phyloP scores from a whole-genome alignment of 75 land plant species.

The Pinus tabuliformis region DNA sequence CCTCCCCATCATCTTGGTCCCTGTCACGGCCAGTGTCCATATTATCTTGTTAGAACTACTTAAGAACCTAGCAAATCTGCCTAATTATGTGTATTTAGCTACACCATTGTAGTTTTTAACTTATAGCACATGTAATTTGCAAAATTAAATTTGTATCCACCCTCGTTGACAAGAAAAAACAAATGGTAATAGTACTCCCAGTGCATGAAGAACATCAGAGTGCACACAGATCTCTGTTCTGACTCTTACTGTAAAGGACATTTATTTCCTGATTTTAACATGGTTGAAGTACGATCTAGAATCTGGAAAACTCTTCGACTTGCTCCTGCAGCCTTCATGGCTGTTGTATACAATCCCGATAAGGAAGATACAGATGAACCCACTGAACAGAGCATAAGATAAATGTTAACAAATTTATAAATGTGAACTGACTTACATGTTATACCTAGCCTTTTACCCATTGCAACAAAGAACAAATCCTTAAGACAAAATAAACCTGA shows the following conservation, averaged over 20 bases:
- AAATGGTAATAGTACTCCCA: neutral
- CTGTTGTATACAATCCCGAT: constrained; percentile 84
- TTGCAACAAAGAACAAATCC: neutral
- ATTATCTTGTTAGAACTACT: neutral
- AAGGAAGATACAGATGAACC: constrained; percentile 75
- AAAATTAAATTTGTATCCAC: neutral
- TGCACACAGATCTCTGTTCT: neutral
- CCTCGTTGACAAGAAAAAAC: neutral
- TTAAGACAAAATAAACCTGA: neutral
- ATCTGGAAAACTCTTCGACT: constrained; percentile 98
- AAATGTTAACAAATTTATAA: neutral
- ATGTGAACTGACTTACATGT: neutral
- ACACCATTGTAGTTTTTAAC: neutral
- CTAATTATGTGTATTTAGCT: neutral
- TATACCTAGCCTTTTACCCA: neutral
- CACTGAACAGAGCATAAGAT: constrained; percentile 36
- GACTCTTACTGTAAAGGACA: constrained; percentile 70
- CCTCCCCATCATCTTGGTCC: constrained; percentile 70
- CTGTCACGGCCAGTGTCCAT: constrained; percentile 23
- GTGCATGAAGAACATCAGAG: neutral
- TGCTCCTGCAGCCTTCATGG: constrained; percentile 99
- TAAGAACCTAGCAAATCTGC: neutral
- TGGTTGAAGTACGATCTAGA: constrained; percentile 82
- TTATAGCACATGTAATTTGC: neutral
- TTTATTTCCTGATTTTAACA: constrained; percentile 72